Evolutionary conservation across 306 rosid genomes (phyloP), one percentile per base, ranked within the genome.

Genomic region (Cyclanthera cordifolia): DNA sequence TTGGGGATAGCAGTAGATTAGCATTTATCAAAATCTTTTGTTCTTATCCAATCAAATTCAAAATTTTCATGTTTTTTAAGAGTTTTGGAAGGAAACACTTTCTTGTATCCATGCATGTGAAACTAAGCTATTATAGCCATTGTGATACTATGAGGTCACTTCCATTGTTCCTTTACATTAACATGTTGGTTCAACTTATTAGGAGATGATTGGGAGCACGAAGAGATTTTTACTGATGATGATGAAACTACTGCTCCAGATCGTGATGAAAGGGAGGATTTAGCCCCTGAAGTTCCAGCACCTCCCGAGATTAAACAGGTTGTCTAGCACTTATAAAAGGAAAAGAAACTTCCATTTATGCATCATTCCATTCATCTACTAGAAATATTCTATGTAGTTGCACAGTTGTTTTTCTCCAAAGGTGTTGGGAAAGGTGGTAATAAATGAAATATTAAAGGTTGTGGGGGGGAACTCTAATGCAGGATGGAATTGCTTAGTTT

Each of bases 131-230:
- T 63, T 37, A 20, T 63, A 20, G 17, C 1, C 50, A 41, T 41
- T 32, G 21, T 2, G 30, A 20, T 28, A 20, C 41, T 21, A 3
- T 32, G 28, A 41, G 34, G 41, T 2, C 70, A 64, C 23, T 64
- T n/a, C 19, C 60, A 51, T 50, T 69, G 30, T 34, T 69, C 20
- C 48, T 34, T 5, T 49, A 20, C 15, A 13, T 65, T 65, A 15
- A 65, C 39, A 2, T 64, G 14, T 16, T 11, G 21, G 25, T 56
- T 15, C 25, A 45, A 56, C 76, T 17, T 76, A 70, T 49, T 75
- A 92, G 98, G 98, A 75, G 96, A 87, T 78, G 96, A 92, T 79
- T 92, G 96, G 98, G 98, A 92, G 84, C 98, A 92, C 68, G 98
- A 87, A 78, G 96, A 92, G 71, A 92, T 89, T 66, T 92, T 92